phyloP scores from a whole-genome alignment of 371 early-diverging fungal genomes.

The Fennellomyces sp. region DNA sequence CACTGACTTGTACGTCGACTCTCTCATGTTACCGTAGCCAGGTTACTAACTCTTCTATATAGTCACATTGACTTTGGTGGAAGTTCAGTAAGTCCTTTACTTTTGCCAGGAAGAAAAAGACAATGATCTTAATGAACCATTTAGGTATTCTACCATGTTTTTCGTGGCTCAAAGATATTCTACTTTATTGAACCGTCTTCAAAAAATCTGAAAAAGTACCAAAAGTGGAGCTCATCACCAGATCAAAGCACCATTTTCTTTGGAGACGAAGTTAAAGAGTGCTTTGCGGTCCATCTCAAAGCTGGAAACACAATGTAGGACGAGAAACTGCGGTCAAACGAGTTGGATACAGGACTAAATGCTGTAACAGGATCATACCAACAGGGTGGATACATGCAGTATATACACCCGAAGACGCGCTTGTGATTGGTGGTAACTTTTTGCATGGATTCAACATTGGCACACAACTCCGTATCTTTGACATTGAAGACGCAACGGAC shows the following conservation, averaged over 20 bases:
- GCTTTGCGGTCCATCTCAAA: slow-evolving; percentile 65
- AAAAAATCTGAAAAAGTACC: slow-evolving; percentile 82
- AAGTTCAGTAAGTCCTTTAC: slow-evolving; percentile 64
- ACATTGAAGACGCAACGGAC: slow-evolving; percentile 77
- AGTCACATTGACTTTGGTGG: slow-evolving; percentile 93
- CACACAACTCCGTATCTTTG: slow-evolving; percentile 67
- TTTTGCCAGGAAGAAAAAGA: slow-evolving; percentile 8
- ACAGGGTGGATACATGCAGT: slow-evolving; percentile 97
- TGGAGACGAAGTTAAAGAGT: slow-evolving; percentile 77
- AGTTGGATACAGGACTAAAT: neutral
- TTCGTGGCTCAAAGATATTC: slow-evolving; percentile 84
- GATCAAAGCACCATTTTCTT: slow-evolving; percentile 81
- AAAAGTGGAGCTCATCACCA: slow-evolving; percentile 84
- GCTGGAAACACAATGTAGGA: slow-evolving; percentile 82
- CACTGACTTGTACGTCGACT: slow-evolving; percentile 80
- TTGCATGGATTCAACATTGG: slow-evolving; percentile 76
- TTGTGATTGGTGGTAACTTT: slow-evolving; percentile 95
- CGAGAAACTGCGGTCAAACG: neutral
- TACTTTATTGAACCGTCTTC: slow-evolving; percentile 87
- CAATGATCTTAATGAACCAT: too few relatives aligned
- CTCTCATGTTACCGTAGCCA: neutral
- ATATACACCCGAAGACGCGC: slow-evolving; percentile 81
- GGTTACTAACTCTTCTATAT: slow-evolving; percentile 1
- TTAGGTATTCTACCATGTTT: slow-evolving; percentile 82
- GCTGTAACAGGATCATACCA: slow-evolving; percentile 78